Conservation (phyloP, 1,284 basidiomycete genomes). For the Ganoderma sinense region DNA sequence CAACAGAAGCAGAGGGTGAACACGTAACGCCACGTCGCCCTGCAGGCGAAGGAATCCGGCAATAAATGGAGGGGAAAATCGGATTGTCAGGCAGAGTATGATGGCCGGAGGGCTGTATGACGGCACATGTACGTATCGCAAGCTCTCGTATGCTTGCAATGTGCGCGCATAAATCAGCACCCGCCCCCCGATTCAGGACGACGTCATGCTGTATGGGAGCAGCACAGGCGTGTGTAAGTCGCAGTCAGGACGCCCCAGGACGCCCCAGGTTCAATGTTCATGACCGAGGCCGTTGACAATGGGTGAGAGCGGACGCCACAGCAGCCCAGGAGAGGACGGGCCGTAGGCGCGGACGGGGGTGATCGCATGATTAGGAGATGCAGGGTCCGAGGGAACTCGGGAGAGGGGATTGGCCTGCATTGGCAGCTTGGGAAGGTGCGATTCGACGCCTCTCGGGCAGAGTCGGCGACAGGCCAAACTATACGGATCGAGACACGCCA, state of each 20-base stretch:
- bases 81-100: constrained; percentile 2
- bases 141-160: not conserved
- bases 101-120: constrained; percentile 1
- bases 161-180: not conserved
- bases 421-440: not conserved
- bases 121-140: not conserved
- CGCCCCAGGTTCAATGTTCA: too few relatives aligned
- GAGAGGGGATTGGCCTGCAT: not conserved
- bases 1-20: not conserved
- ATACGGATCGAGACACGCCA: not conserved
- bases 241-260: too few relatives aligned
- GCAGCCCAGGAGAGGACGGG: not conserved
- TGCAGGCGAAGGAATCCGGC: not conserved
- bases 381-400: not conserved
- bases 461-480: not conserved
- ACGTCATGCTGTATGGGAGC: not conserved
- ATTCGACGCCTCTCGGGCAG: not conserved
- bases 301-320: not conserved
- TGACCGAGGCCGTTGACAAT: not conserved
- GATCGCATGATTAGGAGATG: not conserved
- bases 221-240: not conserved
- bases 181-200: not conserved
- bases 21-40: not conserved
- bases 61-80: not conserved
- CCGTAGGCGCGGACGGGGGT: not conserved